Conservation (phyloP, 129 eudicot species). For the Artemisia annua region DNA sequence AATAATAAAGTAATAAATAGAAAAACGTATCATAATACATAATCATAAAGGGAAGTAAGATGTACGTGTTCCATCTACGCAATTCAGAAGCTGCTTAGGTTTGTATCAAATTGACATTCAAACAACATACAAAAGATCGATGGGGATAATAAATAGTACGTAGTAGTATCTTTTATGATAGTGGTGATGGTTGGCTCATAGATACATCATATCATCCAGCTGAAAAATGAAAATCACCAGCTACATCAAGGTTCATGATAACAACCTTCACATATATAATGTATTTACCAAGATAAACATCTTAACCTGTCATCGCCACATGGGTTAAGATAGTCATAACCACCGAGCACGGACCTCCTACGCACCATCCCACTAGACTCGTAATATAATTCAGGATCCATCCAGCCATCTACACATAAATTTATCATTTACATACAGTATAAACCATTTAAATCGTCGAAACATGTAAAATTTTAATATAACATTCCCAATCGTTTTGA, state of each 20-base stretch:
- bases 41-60: not conserved
- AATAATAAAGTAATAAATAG: too few relatives aligned
- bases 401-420: not conserved
- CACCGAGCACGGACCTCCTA: not conserved
- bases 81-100: not conserved
- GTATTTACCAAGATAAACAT: not conserved
- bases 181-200: not conserved
- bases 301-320: not conserved
- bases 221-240: constrained; percentile 1
- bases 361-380: not conserved
- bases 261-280: not conserved
- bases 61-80: not conserved
- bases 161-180: not conserved
- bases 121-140: not conserved
- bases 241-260: not conserved
- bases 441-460: not conserved
- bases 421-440: not conserved
- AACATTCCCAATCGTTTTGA: not conserved
- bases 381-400: not conserved
- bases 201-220: not conserved
- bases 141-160: not conserved
- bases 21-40: not conserved
- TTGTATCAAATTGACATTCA: not conserved
- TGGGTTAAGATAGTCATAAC: not conserved
- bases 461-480: not conserved